Percentiles rank a stretch among this genome's conserved stretches.
These are phyloP conservation scores for Penicillium sp. DNA, from an alignment of 2,329 filamentous ascomycete species.

Conservation along the genomic window DNA sequence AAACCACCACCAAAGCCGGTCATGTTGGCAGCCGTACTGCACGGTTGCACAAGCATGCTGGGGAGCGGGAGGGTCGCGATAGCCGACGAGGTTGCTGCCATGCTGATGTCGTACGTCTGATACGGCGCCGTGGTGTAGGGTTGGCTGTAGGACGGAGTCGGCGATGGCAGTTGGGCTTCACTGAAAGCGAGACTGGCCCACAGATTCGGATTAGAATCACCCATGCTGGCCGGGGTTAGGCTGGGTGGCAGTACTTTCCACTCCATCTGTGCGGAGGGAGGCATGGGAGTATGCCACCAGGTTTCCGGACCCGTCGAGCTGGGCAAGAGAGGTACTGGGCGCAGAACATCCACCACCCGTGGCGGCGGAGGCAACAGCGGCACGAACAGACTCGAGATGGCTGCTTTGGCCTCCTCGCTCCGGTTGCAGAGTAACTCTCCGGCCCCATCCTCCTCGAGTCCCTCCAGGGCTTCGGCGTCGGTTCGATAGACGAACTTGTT, in stretches of 20 bases:
- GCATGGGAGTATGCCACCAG: constrained; percentile 81
- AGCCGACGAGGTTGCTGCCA: constrained; percentile 74
- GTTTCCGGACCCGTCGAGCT: constrained; percentile 75
- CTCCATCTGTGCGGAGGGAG: constrained; percentile 74
- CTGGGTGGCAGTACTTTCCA: constrained; percentile 94
- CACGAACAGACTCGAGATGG: constrained; percentile 81
- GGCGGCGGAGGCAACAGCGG: constrained; percentile 86
- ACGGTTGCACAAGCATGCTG: constrained; percentile 83
- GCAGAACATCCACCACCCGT: constrained; percentile 85
- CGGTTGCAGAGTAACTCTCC: constrained; percentile 91
- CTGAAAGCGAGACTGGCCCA: constrained; percentile 81
- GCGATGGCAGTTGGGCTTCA: constrained; percentile 76
- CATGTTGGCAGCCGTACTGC: constrained; percentile 78
- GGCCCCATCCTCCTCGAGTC: constrained; percentile 92
- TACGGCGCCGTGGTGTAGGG: constrained; percentile 74
- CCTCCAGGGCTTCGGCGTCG: constrained; percentile 85
- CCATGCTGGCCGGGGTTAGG: constrained; percentile 73
- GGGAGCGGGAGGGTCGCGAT: constrained; percentile 81
- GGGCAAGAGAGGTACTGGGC: constrained; percentile 82
- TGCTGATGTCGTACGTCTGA: constrained; percentile 72
- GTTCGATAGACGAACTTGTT: constrained; percentile 98
- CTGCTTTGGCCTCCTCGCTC: constrained; percentile 90
- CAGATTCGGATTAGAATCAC: constrained; percentile 73
- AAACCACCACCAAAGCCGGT: constrained; percentile 70
- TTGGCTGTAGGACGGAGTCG: constrained; percentile 79